Percentiles rank a stretch among this genome's conserved stretches.
Evolutionary conservation across 768 basidiomycete species (phyloP).

Genomic region (Serendipita sp.): DNA sequence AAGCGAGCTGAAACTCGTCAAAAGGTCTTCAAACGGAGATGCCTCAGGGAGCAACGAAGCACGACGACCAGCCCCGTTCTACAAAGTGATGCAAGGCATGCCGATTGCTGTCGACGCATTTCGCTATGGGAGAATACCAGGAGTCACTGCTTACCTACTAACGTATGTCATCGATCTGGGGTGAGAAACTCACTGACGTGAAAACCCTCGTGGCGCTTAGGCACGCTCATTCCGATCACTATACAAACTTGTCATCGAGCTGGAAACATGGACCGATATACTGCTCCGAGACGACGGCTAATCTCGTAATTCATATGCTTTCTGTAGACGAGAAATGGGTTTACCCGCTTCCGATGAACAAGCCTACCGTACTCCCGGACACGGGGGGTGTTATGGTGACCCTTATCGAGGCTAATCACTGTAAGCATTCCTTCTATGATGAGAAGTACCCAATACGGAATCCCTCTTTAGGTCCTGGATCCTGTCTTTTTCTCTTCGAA

Average conservation of each 20-base stretch:
- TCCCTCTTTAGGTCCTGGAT: constrained; percentile 49
- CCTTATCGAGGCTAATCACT: constrained; percentile 96
- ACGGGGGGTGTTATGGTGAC: constrained; percentile 81
- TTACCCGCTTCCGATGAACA: constrained; percentile 68
- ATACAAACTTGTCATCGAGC: constrained; percentile 73
- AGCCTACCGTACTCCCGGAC: constrained; percentile 55
- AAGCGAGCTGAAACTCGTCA: constrained; percentile 13
- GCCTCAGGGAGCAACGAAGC: constrained; percentile 26
- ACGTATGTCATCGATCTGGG: constrained; percentile 38
- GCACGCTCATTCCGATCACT: constrained; percentile 95
- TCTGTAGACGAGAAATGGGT: constrained; percentile 83
- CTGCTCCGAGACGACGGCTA: constrained; percentile 87
- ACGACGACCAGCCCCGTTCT: constrained; percentile 78
- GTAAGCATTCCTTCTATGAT: constrained; percentile 23
- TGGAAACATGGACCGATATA: constrained; percentile 94
- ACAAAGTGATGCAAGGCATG: constrained; percentile 89
- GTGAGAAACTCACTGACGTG: constrained; percentile 12
- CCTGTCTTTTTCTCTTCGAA: constrained; percentile 86
- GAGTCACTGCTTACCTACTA: constrained; percentile 78
- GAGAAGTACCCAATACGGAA: background rate
- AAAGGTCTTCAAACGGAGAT: background rate
- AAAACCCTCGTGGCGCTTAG: constrained; percentile 35
- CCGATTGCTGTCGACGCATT: constrained; percentile 97
- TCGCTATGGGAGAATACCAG: constrained; percentile 81
- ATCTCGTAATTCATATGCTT: constrained; percentile 82